phyloP scores from a whole-genome alignment of 257 asterid species.

The Fraxinus americana region DNA sequence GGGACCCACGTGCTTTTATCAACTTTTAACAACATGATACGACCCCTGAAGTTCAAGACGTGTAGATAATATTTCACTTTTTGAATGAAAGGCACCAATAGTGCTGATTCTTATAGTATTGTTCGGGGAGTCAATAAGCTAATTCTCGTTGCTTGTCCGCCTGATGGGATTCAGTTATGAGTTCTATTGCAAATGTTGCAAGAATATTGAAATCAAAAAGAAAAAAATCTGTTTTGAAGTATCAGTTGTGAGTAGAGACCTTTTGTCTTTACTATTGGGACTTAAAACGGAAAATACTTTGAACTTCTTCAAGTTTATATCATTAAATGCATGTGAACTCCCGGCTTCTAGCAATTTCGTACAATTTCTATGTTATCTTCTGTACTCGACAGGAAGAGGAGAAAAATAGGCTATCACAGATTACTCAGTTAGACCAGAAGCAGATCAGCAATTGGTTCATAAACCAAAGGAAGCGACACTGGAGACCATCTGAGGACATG shows the following conservation, averaged over 20 bases:
- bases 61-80: neutral
- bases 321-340: neutral
- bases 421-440: constrained; percentile 68
- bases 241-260: too few relatives aligned
- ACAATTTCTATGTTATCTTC: neutral
- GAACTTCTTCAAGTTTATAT: neutral
- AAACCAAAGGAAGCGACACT: constrained; percentile 83
- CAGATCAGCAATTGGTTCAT: constrained; percentile 93
- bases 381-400: constrained; percentile 64
- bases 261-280: too few relatives aligned
- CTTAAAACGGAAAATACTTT: too few relatives aligned
- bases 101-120: neutral
- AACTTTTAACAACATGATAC: too few relatives aligned
- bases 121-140: too few relatives aligned
- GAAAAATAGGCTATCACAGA: constrained; percentile 61
- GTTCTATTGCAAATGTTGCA: too few relatives aligned
- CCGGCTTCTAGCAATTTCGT: neutral
- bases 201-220: too few relatives aligned
- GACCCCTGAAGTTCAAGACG: too few relatives aligned
- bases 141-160: too few relatives aligned
- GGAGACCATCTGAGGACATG: constrained; percentile 87
- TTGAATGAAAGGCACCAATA: neutral
- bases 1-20: too few relatives aligned
- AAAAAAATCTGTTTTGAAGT: too few relatives aligned
- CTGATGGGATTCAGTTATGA: too few relatives aligned